Base-by-base conservation (phyloP, 139 green algal species). In the Chlorella sp. region DNA sequence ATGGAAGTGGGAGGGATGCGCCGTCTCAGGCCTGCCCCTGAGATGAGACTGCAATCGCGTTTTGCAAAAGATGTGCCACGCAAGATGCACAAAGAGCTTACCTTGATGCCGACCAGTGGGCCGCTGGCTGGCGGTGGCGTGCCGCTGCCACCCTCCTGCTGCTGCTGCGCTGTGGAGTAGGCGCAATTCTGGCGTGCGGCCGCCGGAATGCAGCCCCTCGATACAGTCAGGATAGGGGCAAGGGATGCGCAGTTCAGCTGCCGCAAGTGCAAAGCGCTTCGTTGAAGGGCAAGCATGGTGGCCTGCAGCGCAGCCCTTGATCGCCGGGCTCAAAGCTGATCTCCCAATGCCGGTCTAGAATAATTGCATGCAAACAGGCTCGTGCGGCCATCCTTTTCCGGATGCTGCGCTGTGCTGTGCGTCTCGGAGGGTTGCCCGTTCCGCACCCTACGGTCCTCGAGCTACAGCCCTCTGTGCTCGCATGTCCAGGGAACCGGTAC, bases 71-170 rank as follows among this genome's bases (percentile, higher is more conserved):
- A n/a, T 5, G 48, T 57, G 48, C 7, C 48, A 57, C 9, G 48
- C 48, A 57, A 22, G n/a, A n/a, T n/a, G n/a, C n/a, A n/a, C n/a
- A 53, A 53, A 21, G 3, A 92, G 73, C 79, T 3, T 30, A 90
- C 91, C 75, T 89, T 91, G 57, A 88, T 71, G 37, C 91, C 91
- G 1, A 86, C 82, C 4, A 93, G 77, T 24, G 91, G 91, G 28
- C 87, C 87, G 2, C 66, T 68, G 26, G 90, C 66, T n/a, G 86
- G 89, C 71, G 57, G 37, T 39, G 37, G 64, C 36, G 48, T 57
- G 30, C 75, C 42, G 40, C 71, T 11, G 57, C 32, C 28, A 34
- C 48, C n/a, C 16, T 12, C 32, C 48, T 82, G 32, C 28, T 40
- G 78, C 83, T 64, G 78, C 75, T 48, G 75, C 75, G 36, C 75